Base-by-base conservation (phyloP, 2,329 filamentous ascomycete species). In the Waltergamsia citrina region DNA sequence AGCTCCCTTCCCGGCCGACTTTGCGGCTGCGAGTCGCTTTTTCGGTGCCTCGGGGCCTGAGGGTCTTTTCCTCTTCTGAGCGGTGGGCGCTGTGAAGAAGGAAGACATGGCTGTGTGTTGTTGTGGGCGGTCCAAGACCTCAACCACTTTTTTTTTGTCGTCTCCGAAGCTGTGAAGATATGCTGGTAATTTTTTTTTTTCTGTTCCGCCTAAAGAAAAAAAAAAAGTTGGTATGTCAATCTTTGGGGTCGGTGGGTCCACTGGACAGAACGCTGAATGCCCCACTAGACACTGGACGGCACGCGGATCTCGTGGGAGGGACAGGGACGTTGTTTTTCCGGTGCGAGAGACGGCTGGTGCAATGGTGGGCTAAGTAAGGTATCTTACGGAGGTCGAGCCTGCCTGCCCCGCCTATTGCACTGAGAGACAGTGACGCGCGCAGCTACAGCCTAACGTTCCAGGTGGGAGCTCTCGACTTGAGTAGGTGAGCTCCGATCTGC, bases 81-180 rank as follows among this genome's bases (percentile, higher is more conserved):
- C 81, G 26, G 83, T 82, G 6, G 92, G 87, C 25, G 81, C 67
- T 33, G 88, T 94, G 62, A 98, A 98, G 62, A 96, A 98, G 25
- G 88, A 94, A 51, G 90, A 94, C 88, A 94, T 93, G 45, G n/a
- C n/a, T n/a, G 44, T 65, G 18, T 29, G 26, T 21, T 12, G 25
- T 23, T 15, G 17, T 23, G 26, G 4, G 29, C n/a, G 14, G 28
- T 18, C 9, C 16, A 17, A 16, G 29, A 28, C 15, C 41, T 46
- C 38, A 33, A 29, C 24, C 15, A 29, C 20, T 11, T 34, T 34
- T 29, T 35, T 29, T 23, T 23, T 23, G 17, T 22, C 6, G 30
- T 22, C 9, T 16, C 17, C 20, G 7, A 22, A 18, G 17, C 20
- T 22, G 5, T n/a, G n/a, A n/a, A n/a, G n/a, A n/a, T n/a, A n/a